Evolutionary conservation across 129 eudicot species (phyloP), one percentile per base, ranked within the genome.

Genomic region (Helichrysum umbraculigerum): DNA sequence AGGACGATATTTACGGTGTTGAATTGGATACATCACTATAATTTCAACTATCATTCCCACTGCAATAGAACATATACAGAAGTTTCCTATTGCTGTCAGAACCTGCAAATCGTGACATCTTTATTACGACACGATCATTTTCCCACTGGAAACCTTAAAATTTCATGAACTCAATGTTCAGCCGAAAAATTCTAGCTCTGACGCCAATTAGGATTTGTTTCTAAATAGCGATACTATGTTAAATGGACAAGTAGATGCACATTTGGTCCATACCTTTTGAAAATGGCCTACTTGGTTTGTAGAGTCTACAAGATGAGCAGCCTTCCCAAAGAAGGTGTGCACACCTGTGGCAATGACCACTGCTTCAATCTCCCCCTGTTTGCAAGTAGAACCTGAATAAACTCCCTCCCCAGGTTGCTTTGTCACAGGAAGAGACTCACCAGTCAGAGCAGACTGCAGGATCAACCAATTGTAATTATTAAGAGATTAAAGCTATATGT

Each of bases 331-430:
- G 79, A 88, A 91, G 51, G 94, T 88, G 75, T 86, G 97, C 63
- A 91, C 93, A 58, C 97, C 97, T 30, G 97, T 91, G 66, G 97
- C 97, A 51, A 88, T 88, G 56, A 91, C 93, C 64, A 91, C 76
- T 69, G 89, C 97, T 61, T 88, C 97, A 64, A 91, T 81, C 78
- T 91, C 97, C 41, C 97, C 97, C 50, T 91, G 97, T 88, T 91
- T 91, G 84, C 92, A 89, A 32, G 94, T 91, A 28, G 93, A 91
- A 15, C 97, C 97, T 60, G 97, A 91, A 79, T 86, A 91, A 72
- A 88, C 93, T 59, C 91, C 97, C 71, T 91, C 90, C 61, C 97
- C 97, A 10, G 94, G 89, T 71, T 79, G 60, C 75, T 87, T 90
- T 57, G 96, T 85, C 54, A 83, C 92, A 28, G 96, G 96, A 51